These are phyloP conservation scores for Pulveroboletus frians DNA, from an alignment of 768 basidiomycete genomes.

Conservation along the genomic window DNA sequence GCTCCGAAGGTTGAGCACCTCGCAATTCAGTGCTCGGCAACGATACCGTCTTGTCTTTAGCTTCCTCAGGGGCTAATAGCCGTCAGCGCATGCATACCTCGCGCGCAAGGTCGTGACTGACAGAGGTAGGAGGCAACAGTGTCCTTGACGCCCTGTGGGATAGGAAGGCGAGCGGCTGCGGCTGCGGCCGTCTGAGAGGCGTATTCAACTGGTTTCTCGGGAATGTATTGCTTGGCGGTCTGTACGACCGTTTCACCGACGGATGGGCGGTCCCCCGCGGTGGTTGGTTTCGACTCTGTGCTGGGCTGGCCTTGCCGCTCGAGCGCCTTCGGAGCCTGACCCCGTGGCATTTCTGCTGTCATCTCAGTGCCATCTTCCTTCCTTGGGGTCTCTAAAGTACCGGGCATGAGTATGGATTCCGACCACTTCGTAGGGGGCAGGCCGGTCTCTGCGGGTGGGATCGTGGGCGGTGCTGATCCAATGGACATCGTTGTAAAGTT, in stretches of 20 bases:
- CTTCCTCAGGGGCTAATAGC: conserved; percentile 4
- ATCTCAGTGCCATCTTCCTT: neutral
- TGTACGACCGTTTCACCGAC: neutral
- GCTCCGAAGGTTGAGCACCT: conserved; percentile 31
- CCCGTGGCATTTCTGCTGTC: neutral
- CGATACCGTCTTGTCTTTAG: conserved; percentile 11
- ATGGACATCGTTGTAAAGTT: too few relatives aligned
- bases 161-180: conserved; percentile 4
- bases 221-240: conserved; percentile 1
- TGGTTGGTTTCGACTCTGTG: neutral
- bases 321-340: neutral
- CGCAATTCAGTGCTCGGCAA: conserved; percentile 34
- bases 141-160: neutral
- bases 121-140: conserved; percentile 4
- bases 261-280: neutral
- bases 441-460: conserved; percentile 15
- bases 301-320: neutral
- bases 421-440: conserved; percentile 18
- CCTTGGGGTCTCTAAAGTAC: neutral
- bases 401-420: conserved; percentile 13
- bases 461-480: conserved; percentile 8
- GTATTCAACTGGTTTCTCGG: neutral
- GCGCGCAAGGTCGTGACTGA: conserved; percentile 3
- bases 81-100: conserved; percentile 4
- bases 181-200: neutral